Evolutionary conservation across 352 stramenopile species (phyloP).

Genomic region (Globisporangium heterothallicum): DNA sequence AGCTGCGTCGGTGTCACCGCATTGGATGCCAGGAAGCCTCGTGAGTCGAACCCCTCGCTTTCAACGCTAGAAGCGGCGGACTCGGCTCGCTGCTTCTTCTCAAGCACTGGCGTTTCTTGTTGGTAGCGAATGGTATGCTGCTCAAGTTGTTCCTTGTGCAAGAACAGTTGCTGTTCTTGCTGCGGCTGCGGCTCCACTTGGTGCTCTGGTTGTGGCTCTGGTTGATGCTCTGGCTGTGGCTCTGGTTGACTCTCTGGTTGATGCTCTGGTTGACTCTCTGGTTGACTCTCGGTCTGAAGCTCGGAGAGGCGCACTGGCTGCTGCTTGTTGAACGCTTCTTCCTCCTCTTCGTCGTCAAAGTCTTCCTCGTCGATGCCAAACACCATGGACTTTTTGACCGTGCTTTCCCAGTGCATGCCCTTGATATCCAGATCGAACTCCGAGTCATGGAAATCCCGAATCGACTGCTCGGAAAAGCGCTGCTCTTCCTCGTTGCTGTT

Average conservation of each 20-base stretch:
- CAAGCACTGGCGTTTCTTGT: background rate
- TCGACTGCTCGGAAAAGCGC: conserved; percentile 40
- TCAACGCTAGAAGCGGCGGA: background rate
- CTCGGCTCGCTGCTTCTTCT: background rate
- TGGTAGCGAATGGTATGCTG: too few relatives aligned
- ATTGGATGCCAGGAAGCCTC: conserved; percentile 23
- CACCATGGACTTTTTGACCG: background rate
- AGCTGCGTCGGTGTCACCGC: background rate
- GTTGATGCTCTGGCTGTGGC: background rate
- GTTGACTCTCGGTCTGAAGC: too few relatives aligned
- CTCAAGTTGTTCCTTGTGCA: background rate
- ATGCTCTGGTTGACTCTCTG: background rate
- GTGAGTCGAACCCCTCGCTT: conserved; percentile 24
- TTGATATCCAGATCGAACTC: conserved; percentile 44
- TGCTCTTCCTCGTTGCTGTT: conserved; percentile 17
- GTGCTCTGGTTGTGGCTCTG: background rate
- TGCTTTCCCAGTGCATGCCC: conserved; percentile 9
- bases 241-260: background rate
- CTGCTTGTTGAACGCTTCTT: background rate
- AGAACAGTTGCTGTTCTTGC: background rate
- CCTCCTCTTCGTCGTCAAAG: background rate
- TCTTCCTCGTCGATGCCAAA: conserved; percentile 5
- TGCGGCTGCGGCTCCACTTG: background rate
- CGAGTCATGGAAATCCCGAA: conserved; percentile 60
- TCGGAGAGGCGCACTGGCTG: background rate